Evolutionary conservation across 306 rosid species (phyloP), one percentile per base, ranked within the genome.

Genomic region (Corylus americana): DNA sequence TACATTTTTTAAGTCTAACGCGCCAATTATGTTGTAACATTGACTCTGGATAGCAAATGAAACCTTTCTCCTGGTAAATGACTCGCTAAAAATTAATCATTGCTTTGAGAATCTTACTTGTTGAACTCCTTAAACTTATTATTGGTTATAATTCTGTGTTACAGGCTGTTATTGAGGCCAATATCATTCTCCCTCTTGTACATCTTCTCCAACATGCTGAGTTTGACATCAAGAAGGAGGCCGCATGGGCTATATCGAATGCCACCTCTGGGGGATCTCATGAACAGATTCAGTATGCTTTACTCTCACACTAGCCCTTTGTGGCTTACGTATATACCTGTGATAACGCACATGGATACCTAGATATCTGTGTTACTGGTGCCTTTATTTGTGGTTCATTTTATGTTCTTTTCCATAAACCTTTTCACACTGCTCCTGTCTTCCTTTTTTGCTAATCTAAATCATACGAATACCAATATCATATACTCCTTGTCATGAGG

Each of bases 171-270:
- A 83, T 91, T 35, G 91, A 86, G 58, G 90, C 96, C 78, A 79
- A 82, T 25, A 75, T 89, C 75, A 75, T 91, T 70, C 79, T 11
- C 29, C 93, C 92, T 10, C 91, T 91, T 20, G 87, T 91, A 27
- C 82, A 85, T 71, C 88, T 91, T 80, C 93, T 91, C 66, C 86
- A 87, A 81, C 62, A 80, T 77, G 88, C 93, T 3, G 96, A 91
- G 71, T 89, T 91, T 64, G 92, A 89, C 35, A 82, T 91, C 68
- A 91, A 91, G 89, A 91, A 87, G 87, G 96, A 91, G 81, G 96
- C 96, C 70, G 93, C 91, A 5, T 91, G 93, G 96, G 96, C 91
- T 20, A 81, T 91, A 74, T 87, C 91, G 55, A 91, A 91, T 84
- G 93, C 91, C 50, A 91, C 91, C 64, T 89, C 91, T 50, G 93